A percentile compares a stretch with the other conserved stretches of the same genome.
These are phyloP conservation scores for Paramarasmius palmivorus DNA, from an alignment of 1,284 basidiomycete genomes.

Conservation along the genomic window DNA sequence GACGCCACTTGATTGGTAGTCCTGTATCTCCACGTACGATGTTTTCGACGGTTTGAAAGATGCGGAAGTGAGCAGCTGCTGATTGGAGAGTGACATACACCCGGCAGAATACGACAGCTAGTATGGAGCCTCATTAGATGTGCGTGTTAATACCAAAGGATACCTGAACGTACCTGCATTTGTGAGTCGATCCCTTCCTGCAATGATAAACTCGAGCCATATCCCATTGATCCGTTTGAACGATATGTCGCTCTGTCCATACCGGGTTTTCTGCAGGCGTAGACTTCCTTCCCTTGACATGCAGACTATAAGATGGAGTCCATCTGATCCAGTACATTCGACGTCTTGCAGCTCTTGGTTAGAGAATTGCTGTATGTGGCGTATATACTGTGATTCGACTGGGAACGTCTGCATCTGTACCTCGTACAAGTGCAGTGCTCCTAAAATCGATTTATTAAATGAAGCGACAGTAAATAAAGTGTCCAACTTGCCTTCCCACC, in stretches of 20 bases:
- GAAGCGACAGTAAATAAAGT: too few species aligned
- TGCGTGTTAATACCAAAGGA: too few species aligned
- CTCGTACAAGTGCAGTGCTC: too few species aligned
- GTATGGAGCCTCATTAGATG: not conserved
- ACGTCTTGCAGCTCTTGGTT: not conserved
- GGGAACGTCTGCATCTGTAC: too few species aligned
- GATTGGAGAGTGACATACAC: conserved; percentile 16
- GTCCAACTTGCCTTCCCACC: conserved; percentile 11
- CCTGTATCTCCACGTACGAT: conserved; percentile 26
- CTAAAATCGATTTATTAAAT: too few species aligned
- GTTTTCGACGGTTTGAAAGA: conserved; percentile 24
- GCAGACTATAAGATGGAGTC: not conserved
- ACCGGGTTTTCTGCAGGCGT: conserved; percentile 12
- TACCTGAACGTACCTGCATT: conserved; percentile 13
- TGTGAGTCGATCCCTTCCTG: conserved; percentile 6
- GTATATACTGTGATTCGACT: too few species aligned
- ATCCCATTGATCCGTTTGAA: conserved; percentile 17
- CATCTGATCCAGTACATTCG: not conserved
- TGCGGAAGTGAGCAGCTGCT: conserved; percentile 21
- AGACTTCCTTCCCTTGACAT: conserved; percentile 16
- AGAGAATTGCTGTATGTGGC: not conserved
- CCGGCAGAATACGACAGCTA: conserved; percentile 15
- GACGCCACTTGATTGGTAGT: conserved; percentile 20
- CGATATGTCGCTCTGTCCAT: conserved; percentile 18
- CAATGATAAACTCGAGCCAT: conserved; percentile 21